Evolutionary conservation across 2,329 filamentous ascomycete genomes (phyloP).

Genomic region (Metarhizium album): DNA sequence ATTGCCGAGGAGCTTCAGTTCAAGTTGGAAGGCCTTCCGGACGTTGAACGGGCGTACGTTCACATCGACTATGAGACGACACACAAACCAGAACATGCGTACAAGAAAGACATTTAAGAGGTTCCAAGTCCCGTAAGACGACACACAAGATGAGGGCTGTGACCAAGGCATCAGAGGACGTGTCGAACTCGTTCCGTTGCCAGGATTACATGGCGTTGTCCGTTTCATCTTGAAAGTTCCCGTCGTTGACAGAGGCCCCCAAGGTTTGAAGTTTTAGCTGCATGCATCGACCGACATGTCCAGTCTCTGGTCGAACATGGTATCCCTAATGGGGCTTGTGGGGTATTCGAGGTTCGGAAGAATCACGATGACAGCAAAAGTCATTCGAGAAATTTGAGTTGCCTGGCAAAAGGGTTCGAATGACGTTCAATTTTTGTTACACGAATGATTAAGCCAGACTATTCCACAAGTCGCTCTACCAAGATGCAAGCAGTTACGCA

Average conservation of each 20-base stretch:
- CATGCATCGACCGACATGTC: neutral
- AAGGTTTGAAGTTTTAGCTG: neutral
- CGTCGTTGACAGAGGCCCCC: neutral
- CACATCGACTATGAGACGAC: conserved; percentile 97
- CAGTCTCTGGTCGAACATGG: too few relatives aligned
- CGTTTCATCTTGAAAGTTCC: neutral
- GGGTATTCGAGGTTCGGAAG: too few relatives aligned
- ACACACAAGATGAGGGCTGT: neutral
- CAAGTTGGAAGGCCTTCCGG: conserved; percentile 83
- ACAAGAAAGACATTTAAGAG: conserved; percentile 47
- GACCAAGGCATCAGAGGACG: neutral
- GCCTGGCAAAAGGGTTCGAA: neutral
- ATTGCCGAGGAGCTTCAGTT: conserved; percentile 88
- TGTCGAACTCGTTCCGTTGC: neutral
- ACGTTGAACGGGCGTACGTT: conserved; percentile 89
- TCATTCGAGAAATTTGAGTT: too few relatives aligned
- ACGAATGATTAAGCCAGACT: neutral
- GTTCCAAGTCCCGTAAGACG: neutral
- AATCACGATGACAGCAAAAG: too few relatives aligned
- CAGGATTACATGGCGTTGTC: too few relatives aligned
- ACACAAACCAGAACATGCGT: conserved; percentile 75
- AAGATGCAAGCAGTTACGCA: neutral
- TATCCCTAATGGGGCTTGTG: too few relatives aligned
- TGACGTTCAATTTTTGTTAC: neutral
- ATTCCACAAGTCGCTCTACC: neutral